These are phyloP conservation scores for Boletus vermiculosoides DNA, from an alignment of 768 basidiomycete species.

Conservation along the genomic window DNA sequence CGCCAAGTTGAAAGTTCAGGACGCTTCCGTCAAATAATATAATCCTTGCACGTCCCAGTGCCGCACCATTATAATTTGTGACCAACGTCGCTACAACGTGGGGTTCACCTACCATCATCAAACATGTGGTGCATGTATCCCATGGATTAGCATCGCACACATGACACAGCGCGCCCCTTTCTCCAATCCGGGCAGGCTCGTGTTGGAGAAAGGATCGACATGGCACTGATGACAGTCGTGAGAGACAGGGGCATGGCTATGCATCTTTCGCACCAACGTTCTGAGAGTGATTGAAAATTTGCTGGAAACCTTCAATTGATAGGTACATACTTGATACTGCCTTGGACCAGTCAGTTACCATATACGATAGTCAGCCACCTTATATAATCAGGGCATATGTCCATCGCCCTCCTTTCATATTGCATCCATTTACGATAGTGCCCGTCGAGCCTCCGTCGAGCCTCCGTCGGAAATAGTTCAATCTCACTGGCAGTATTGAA, in stretches of 20 bases:
- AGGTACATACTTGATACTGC: neutral
- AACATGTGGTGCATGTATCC: neutral
- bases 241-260: neutral
- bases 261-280: neutral
- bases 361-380: too few species aligned
- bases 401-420: neutral
- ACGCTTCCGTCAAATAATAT: neutral
- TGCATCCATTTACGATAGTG: too few species aligned
- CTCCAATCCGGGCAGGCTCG: neutral
- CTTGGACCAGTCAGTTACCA: too few species aligned
- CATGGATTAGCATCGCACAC: too few species aligned
- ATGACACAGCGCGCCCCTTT: neutral
- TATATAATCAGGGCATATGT: too few species aligned
- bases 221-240: neutral
- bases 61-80: neutral
- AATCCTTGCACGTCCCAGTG: neutral
- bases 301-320: neutral
- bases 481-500: too few species aligned
- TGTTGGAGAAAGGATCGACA: neutral
- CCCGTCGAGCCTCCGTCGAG: too few species aligned
- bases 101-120: neutral
- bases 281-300: neutral
- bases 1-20: neutral
- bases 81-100: neutral
- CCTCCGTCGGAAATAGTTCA: neutral